Evolutionary conservation across 148 eudicot genomes (phyloP).

Genomic region (Vaccinium darrowii): DNA sequence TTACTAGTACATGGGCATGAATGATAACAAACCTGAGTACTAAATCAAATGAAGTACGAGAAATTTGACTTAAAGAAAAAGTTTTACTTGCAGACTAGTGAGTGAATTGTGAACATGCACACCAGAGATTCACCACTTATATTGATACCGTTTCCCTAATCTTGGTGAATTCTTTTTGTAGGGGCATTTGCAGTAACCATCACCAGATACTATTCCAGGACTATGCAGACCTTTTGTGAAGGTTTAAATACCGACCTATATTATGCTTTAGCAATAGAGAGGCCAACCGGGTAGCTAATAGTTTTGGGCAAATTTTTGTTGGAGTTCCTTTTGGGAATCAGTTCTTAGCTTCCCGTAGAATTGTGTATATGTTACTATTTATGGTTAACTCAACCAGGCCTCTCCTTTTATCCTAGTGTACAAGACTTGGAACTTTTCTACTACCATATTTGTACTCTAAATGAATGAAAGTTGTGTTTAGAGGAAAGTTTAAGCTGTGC

Average conservation of each 20-base stretch:
- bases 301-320: neutral
- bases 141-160: neutral
- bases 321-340: neutral
- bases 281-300: neutral
- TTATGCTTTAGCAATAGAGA: no score
- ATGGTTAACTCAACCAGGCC: neutral
- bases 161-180: neutral
- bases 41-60: neutral
- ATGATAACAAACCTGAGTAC: neutral
- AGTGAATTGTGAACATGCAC: neutral
- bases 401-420: neutral
- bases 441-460: neutral
- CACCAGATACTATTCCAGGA: neutral
- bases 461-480: neutral
- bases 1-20: neutral
- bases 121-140: neutral
- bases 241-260: neutral
- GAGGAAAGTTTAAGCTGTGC: neutral
- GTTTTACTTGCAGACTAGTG: neutral
- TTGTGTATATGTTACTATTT: neutral
- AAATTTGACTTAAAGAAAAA: neutral
- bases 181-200: conserved; percentile 1
- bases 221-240: neutral
- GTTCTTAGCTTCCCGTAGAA: neutral
- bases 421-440: neutral